Evolutionary conservation across 345 rosid species (phyloP).

Genomic region (Ricinus communis): DNA sequence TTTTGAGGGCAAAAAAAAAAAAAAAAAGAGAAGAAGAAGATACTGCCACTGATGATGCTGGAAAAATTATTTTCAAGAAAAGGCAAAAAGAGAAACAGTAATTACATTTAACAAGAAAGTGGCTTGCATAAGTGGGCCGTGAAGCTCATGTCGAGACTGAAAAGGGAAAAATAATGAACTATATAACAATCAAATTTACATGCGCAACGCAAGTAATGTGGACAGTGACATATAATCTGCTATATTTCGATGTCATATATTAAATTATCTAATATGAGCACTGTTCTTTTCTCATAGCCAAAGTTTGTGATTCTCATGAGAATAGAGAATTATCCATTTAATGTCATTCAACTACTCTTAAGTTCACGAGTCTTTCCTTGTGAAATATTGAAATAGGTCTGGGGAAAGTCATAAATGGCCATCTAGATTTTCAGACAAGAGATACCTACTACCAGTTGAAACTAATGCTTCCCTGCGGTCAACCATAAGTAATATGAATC

Average conservation of each 20-base stretch:
- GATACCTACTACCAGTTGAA: no score
- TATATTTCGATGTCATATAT: not conserved
- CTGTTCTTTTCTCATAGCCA: not conserved
- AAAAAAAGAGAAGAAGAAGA: no score
- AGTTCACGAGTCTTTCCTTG: not conserved
- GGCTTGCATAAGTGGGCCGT: no score
- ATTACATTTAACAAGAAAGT: no score
- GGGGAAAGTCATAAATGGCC: not conserved
- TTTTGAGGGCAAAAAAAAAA: no score
- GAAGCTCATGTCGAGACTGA: no score
- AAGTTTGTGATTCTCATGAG: not conserved
- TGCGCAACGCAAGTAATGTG: not conserved
- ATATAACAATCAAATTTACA: not conserved
- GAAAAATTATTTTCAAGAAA: no score
- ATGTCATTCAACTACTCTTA: slow-evolving; percentile 12
- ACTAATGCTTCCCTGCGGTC: not conserved
- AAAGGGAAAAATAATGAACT: no score
- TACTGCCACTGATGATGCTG: no score
- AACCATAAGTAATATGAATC: no score
- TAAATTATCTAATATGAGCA: not conserved
- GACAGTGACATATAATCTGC: slow-evolving; percentile 1
- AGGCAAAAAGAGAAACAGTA: no score
- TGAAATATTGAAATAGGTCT: not conserved
- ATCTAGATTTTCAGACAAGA: not conserved
- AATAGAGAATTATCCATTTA: slow-evolving; percentile 6